phyloP scores from a whole-genome alignment of 495 filamentous ascomycete species.

The Aspergillus ellipticus region DNA sequence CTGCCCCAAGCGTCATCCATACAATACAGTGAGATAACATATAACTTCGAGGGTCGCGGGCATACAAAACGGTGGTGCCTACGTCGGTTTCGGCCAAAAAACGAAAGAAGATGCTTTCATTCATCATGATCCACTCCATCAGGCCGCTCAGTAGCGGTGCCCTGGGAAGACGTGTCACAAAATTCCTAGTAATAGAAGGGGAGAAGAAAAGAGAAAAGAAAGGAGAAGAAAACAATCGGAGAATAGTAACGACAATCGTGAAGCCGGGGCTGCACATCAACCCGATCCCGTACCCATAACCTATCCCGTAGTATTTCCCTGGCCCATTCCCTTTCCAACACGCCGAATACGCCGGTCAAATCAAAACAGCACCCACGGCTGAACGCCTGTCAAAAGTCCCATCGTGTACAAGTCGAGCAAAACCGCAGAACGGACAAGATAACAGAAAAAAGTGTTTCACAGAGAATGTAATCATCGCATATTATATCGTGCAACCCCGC shows the following conservation, averaged over 20 bases:
- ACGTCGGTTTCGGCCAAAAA: neutral
- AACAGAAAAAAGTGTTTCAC: slow-evolving; percentile 7
- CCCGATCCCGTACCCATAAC: slow-evolving; percentile 13
- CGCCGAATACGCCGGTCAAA: slow-evolving; percentile 32
- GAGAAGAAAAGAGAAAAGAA: slow-evolving; percentile 3
- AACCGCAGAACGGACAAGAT: slow-evolving; percentile 7
- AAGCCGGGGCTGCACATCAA: slow-evolving; percentile 21
- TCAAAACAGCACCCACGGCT: slow-evolving; percentile 13
- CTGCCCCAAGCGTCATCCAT: neutral
- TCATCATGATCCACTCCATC: neutral
- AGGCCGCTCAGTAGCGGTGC: neutral
- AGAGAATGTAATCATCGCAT: neutral
- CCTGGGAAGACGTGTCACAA: neutral
- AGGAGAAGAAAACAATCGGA: neutral
- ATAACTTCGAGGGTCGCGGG: neutral
- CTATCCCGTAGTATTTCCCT: slow-evolving; percentile 33
- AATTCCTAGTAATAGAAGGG: slow-evolving; percentile 2
- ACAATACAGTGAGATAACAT: neutral
- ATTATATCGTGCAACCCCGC: neutral
- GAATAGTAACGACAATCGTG: slow-evolving; percentile 23
- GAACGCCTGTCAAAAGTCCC: slow-evolving; percentile 21
- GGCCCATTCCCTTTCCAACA: slow-evolving; percentile 24
- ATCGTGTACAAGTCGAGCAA: slow-evolving; percentile 20
- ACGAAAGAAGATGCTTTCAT: neutral
- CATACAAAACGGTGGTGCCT: neutral